Evolutionary conservation across 371 early-diverging fungal genomes (phyloP).

Genomic region (Dichotomocladium elegans): DNA sequence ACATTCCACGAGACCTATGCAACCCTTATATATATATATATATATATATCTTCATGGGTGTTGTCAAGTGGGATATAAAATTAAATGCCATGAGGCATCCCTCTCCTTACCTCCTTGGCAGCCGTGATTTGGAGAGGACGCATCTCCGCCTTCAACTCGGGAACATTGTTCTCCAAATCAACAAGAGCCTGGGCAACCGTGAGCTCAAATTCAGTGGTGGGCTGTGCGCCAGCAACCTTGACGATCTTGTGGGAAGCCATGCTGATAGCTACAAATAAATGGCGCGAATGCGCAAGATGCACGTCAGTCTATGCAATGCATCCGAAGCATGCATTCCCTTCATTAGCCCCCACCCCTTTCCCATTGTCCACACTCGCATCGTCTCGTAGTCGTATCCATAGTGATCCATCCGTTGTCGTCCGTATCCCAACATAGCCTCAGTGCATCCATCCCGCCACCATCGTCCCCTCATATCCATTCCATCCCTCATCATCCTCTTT

Average conservation of each 20-base stretch:
- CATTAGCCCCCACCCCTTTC: background rate
- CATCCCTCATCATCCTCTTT: background rate
- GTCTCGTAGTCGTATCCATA: background rate
- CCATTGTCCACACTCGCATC: background rate
- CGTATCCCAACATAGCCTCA: too few species aligned
- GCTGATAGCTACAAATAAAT: background rate
- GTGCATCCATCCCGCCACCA: conserved; percentile 17
- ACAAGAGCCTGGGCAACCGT: conserved; percentile 93
- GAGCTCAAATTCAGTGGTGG: conserved; percentile 89
- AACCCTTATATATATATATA: too few species aligned
- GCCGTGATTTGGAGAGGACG: conserved; percentile 88
- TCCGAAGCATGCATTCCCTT: background rate
- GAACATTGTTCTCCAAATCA: conserved; percentile 91
- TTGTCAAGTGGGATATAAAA: too few species aligned
- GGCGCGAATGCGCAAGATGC: background rate
- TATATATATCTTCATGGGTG: too few species aligned
- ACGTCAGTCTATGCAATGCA: too few species aligned
- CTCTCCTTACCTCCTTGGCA: conserved; percentile 81
- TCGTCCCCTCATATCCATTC: conserved; percentile 1
- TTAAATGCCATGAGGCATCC: too few species aligned
- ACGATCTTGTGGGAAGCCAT: conserved; percentile 66
- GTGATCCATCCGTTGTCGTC: conserved; percentile 6
- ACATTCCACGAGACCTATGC: too few species aligned
- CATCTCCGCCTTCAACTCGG: conserved; percentile 94
- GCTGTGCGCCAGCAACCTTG: conserved; percentile 75